Percentiles rank a stretch among this genome's conserved stretches.
phyloP scores from a whole-genome alignment of 1,284 basidiomycete genomes.

The Rhodofomes roseus region DNA sequence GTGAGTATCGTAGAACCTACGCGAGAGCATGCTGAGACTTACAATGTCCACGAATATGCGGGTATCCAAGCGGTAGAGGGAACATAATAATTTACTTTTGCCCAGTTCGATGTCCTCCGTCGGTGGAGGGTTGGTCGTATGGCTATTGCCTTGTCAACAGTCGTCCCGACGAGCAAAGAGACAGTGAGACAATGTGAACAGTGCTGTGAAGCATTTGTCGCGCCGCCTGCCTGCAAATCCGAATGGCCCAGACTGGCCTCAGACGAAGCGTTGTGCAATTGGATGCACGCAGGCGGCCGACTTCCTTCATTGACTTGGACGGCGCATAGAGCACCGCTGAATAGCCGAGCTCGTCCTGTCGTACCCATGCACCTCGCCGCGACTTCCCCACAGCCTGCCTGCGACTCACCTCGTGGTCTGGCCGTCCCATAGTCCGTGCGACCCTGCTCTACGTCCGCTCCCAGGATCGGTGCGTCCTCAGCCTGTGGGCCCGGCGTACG shows the following conservation, averaged over 20 bases:
- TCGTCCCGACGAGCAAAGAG: background rate
- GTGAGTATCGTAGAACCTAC: background rate
- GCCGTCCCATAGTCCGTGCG: slow-evolving; percentile 11
- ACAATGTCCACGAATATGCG: slow-evolving; percentile 72
- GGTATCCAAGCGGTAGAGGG: slow-evolving; percentile 82
- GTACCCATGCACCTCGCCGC: no score
- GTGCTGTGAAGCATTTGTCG: background rate
- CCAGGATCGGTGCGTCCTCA: slow-evolving; percentile 21
- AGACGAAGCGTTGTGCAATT: background rate
- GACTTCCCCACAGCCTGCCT: background rate
- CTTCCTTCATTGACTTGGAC: background rate
- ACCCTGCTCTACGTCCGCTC: slow-evolving; percentile 14
- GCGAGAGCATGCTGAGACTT: slow-evolving; percentile 28
- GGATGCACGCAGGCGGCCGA: background rate
- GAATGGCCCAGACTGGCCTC: background rate
- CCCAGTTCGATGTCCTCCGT: slow-evolving; percentile 23
- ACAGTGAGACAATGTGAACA: background rate
- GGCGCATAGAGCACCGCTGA: no score
- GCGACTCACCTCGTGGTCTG: slow-evolving; percentile 9
- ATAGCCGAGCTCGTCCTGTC: background rate
- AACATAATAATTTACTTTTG: slow-evolving; percentile 57
- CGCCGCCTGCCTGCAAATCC: background rate
- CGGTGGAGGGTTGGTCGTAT: background rate
- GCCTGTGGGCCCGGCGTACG: slow-evolving; percentile 17
- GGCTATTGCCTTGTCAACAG: background rate